A percentile compares a stretch with the other conserved stretches of the same genome.
Conservation (phyloP, 805 yeast species). For the Zygotorulaspora sp. region DNA sequence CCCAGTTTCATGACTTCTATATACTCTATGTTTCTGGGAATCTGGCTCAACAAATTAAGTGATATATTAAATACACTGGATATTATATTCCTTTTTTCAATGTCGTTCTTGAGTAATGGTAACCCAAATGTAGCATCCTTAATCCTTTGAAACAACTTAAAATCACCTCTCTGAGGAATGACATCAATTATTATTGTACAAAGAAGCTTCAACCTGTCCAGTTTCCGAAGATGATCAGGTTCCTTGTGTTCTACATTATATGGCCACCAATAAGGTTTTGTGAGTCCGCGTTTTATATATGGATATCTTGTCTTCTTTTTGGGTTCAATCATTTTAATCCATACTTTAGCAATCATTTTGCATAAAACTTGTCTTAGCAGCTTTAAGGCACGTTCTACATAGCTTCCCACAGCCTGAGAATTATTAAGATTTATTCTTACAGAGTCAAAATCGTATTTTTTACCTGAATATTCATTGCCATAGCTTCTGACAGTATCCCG, state of each 20-base stretch:
- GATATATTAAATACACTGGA: constrained; percentile 12
- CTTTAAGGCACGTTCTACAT: constrained; percentile 30
- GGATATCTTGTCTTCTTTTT: constrained; percentile 60
- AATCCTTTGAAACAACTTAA: constrained; percentile 16
- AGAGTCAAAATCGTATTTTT: constrained; percentile 3
- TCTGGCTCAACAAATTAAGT: background rate
- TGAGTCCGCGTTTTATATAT: constrained; percentile 46
- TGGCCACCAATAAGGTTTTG: constrained; percentile 76
- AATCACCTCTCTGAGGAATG: constrained; percentile 16
- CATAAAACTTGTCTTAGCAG: constrained; percentile 51
- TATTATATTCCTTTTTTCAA: constrained; percentile 9
- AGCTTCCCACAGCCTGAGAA: constrained; percentile 7
- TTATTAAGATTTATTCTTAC: constrained; percentile 8
- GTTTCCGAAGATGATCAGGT: constrained; percentile 67
- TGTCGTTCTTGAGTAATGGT: constrained; percentile 17
- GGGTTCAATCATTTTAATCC: constrained; percentile 67
- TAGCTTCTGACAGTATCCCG: constrained; percentile 8
- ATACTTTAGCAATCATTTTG: constrained; percentile 56
- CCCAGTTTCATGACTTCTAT: background rate
- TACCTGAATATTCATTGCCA: constrained; percentile 1
- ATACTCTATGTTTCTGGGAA: background rate
- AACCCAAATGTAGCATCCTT: constrained; percentile 16
- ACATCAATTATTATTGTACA: constrained; percentile 34
- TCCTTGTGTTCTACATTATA: constrained; percentile 52
- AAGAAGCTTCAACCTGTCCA: constrained; percentile 50